Percentiles rank a stretch among this genome's conserved stretches.
Conservation (phyloP, 345 rosid genomes). For the Streptanthus diversifolius region DNA sequence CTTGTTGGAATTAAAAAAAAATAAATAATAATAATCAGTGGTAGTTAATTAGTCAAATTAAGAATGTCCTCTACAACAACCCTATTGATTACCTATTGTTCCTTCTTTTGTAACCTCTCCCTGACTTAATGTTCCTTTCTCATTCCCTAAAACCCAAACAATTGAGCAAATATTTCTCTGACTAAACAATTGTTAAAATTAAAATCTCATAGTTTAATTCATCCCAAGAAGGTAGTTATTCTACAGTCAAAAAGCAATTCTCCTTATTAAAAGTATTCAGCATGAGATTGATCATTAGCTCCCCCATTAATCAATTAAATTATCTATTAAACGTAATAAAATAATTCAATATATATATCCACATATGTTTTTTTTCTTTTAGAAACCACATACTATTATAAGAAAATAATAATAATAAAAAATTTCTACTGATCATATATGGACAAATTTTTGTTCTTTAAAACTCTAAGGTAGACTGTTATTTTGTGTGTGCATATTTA, state of each 20-base stretch:
- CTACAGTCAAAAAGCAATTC: constrained; percentile 28
- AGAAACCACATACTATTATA: no score
- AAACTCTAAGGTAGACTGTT: not conserved
- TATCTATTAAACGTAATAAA: not conserved
- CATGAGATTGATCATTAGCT: constrained; percentile 19
- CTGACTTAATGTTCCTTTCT: constrained; percentile 11
- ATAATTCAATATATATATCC: not conserved
- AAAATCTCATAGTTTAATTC: not conserved
- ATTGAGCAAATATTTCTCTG: not conserved
- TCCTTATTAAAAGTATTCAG: constrained; percentile 24
- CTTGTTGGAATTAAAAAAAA: constrained; percentile 6
- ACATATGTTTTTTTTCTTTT: no score
- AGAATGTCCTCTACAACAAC: constrained; percentile 26
- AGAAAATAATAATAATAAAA: no score
- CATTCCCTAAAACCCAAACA: not conserved
- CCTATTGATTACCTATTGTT: constrained; percentile 26
- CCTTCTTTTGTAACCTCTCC: constrained; percentile 29
- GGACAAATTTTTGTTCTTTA: not conserved
- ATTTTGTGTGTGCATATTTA: not conserved
- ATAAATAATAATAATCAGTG: no score
- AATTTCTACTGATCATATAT: not conserved
- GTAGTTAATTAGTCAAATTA: constrained; percentile 33
- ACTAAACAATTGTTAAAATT: not conserved
- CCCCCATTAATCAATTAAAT: constrained; percentile 7
- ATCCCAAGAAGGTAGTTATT: constrained; percentile 28